A percentile compares a stretch with the other conserved stretches of the same genome.
These are phyloP conservation scores for Penicillium cataractarum DNA, from an alignment of 495 filamentous ascomycete genomes.

Conservation along the genomic window DNA sequence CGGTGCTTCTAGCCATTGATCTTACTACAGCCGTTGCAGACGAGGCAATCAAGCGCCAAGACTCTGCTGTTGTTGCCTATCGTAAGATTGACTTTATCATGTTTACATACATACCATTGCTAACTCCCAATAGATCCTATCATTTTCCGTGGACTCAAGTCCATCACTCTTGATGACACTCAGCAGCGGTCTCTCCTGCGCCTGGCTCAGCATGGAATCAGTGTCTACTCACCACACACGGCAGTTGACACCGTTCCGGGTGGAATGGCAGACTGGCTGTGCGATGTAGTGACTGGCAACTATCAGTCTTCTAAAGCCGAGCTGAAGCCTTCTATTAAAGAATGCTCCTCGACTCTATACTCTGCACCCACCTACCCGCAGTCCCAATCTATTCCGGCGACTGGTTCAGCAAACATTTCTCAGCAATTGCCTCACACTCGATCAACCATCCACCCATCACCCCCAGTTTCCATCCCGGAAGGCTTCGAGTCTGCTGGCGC, in stretches of 20 bases:
- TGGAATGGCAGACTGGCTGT: slow-evolving; percentile 94
- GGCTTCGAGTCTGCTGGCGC: slow-evolving; percentile 74
- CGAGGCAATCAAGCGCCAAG: slow-evolving; percentile 77
- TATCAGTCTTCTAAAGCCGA: slow-evolving; percentile 26
- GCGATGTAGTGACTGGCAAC: slow-evolving; percentile 73
- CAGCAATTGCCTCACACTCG: slow-evolving; percentile 56
- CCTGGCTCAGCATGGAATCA: slow-evolving; percentile 85
- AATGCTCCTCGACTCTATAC: slow-evolving; percentile 38
- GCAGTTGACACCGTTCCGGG: slow-evolving; percentile 87
- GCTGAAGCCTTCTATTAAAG: slow-evolving; percentile 13
- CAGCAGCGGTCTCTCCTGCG: slow-evolving; percentile 85
- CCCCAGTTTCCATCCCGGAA: slow-evolving; percentile 40
- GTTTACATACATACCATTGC: not conserved
- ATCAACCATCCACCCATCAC: slow-evolving; percentile 55
- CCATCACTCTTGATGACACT: slow-evolving; percentile 77
- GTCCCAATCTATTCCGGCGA: slow-evolving; percentile 25
- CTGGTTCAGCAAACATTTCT: slow-evolving; percentile 25
- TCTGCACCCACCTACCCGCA: slow-evolving; percentile 48
- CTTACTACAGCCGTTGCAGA: slow-evolving; percentile 87
- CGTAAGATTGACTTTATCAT: slow-evolving; percentile 55
- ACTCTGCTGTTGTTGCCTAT: slow-evolving; percentile 84
- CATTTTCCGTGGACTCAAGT: slow-evolving; percentile 91
- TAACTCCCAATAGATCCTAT: slow-evolving; percentile 71
- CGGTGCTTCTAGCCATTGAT: slow-evolving; percentile 88
- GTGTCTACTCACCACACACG: slow-evolving; percentile 94